These are phyloP conservation scores for Penicillium subrubescens DNA, from an alignment of 495 filamentous ascomycete species.

Conservation along the genomic window DNA sequence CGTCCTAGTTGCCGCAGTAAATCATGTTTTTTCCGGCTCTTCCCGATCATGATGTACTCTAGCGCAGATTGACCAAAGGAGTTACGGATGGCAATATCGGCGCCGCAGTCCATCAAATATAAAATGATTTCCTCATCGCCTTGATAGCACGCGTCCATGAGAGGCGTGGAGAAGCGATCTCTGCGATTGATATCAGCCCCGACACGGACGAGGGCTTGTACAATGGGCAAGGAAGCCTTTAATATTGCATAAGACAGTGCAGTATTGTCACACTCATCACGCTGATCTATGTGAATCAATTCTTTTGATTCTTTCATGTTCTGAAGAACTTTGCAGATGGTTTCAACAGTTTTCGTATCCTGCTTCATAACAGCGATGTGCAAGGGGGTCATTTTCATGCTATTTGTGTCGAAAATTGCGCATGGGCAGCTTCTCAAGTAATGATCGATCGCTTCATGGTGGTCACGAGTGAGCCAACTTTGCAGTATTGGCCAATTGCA, in stretches of 20 bases:
- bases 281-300: slow-evolving; percentile 1
- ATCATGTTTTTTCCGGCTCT: background rate
- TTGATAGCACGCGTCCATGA: slow-evolving; percentile 1
- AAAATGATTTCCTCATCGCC: background rate
- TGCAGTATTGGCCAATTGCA: background rate
- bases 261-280: slow-evolving; percentile 1
- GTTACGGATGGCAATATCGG: background rate
- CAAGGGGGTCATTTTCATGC: background rate
- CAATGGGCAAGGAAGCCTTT: background rate
- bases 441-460: background rate
- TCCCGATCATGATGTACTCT: background rate
- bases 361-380: slow-evolving; percentile 3
- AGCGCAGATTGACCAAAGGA: background rate
- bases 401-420: slow-evolving; percentile 1
- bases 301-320: background rate
- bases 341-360: slow-evolving; percentile 3
- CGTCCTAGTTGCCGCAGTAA: background rate
- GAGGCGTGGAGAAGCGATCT: background rate
- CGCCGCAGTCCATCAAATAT: background rate
- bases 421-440: background rate
- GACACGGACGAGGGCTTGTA: too few relatives aligned
- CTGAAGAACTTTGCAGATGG: background rate
- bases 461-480: background rate
- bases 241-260: background rate
- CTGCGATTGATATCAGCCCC: too few relatives aligned